Base-by-base conservation (phyloP, 305 asterid genomes). In the Fraxinus paxiana region DNA sequence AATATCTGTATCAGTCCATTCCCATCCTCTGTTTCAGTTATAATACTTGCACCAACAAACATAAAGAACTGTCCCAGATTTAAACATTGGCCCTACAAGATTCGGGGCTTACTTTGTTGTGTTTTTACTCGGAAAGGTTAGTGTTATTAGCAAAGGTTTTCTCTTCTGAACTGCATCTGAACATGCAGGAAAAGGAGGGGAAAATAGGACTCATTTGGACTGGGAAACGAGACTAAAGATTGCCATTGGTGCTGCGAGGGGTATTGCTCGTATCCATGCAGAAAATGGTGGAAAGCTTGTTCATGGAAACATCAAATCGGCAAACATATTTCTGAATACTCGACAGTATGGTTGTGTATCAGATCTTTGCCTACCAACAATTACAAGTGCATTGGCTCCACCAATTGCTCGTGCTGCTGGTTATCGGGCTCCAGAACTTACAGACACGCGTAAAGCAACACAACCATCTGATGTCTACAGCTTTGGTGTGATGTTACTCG, bases 331-430 rank as follows among this genome's bases (percentile, higher is more conserved):
- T 77, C 91, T 95, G 37, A 95, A 95, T 80, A 69, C 94, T 35
- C 83, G 37, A 10, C 82, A 85, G 33, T 88, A 89, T 0, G 97
- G 97, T 0, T 92, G 97, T 59, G 83, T 93, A 41, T 92, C 98
- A 0, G 98, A 95, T 85, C 92, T 91, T 15, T 97, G 97, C 59
- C 87, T 95, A 6, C 85, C 98, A 41, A 41, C 97, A 7, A 83
- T 95, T 82, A 90, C 90, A 90, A 88, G 92, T 48, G 69, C 97
- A 18, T 77, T 93, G 79, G 88, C 98, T 38, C 97, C 91, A 12
- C 91, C 94, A 10, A 80, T 92, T 2, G 98, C 96, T 18, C 97
- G 97, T 15, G 94, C 98, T 9, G 89, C 98, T 22, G 98, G 98
- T 15, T 93, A 91, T 48, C 97, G 97, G 1, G 97, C 98, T 2